These are phyloP conservation scores for Fusarium sacchari DNA, from an alignment of 2,329 filamentous ascomycete genomes.

Conservation along the genomic window DNA sequence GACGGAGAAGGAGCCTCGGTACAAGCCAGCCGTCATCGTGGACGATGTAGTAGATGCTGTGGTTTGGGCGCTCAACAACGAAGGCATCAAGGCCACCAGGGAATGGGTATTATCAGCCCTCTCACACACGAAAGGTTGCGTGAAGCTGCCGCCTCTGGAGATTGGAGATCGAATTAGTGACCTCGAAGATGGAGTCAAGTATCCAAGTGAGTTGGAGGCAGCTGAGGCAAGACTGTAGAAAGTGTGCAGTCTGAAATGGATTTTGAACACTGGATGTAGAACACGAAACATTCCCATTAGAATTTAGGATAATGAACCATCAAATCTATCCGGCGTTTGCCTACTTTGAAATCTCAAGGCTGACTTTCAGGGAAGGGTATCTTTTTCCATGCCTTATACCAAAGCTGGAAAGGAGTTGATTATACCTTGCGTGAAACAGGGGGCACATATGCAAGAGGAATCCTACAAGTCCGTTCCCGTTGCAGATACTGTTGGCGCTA, in stretches of 20 bases:
- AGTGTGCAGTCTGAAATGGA: not conserved
- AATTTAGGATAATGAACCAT: not conserved
- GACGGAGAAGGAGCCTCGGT: slow-evolving; percentile 60
- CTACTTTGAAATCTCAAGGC: not conserved
- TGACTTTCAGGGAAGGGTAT: not conserved
- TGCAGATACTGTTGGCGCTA: slow-evolving; percentile 35
- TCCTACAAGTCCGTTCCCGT: not conserved
- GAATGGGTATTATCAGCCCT: slow-evolving; percentile 46
- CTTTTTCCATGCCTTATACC: not conserved
- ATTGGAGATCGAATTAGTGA: not conserved
- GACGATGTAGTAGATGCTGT: slow-evolving; percentile 82
- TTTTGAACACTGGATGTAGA: not conserved
- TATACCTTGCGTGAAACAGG: not conserved
- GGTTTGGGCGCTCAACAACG: slow-evolving; percentile 74
- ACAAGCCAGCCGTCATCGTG: slow-evolving; percentile 72
- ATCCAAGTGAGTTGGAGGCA: slow-evolving; percentile 41
- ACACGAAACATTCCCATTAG: not conserved
- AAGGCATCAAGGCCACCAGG: slow-evolving; percentile 54
- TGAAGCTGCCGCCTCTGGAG: slow-evolving; percentile 40
- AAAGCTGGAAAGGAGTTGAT: not conserved
- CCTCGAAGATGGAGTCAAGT: slow-evolving; percentile 3
- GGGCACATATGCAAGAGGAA: not conserved
- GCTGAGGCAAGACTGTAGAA: slow-evolving; percentile 28
- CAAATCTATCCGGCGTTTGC: not conserved
- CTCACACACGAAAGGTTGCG: slow-evolving; percentile 42